These are phyloP conservation scores for Didymella sp. DNA, from an alignment of 2,329 filamentous ascomycete genomes.

Conservation along the genomic window DNA sequence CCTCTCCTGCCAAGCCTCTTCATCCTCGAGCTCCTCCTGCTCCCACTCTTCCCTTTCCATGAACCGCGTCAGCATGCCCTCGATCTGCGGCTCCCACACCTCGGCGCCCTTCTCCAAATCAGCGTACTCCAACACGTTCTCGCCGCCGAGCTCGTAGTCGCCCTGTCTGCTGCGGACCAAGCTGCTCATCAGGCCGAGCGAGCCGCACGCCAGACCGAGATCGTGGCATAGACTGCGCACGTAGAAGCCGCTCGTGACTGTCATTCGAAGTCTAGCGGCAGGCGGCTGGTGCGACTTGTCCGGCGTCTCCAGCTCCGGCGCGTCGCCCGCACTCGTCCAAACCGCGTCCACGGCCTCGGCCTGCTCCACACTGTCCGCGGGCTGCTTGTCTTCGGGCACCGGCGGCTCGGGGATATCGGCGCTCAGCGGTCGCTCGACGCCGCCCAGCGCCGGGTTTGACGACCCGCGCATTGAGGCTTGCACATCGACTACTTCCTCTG, in stretches of 20 bases:
- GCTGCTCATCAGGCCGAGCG: constrained; percentile 84
- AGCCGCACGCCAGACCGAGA: constrained; percentile 80
- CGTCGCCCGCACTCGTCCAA: not conserved
- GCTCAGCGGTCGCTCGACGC: not conserved
- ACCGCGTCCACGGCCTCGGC: not conserved
- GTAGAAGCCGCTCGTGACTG: constrained; percentile 95
- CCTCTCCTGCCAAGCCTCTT: constrained; percentile 45
- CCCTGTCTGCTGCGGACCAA: constrained; percentile 82
- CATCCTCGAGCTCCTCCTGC: constrained; percentile 37
- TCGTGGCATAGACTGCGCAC: constrained; percentile 94
- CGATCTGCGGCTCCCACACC: constrained; percentile 80
- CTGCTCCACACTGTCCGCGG: constrained; percentile 9
- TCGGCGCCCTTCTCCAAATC: constrained; percentile 79
- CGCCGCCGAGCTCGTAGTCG: constrained; percentile 72
- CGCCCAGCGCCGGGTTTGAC: not conserved
- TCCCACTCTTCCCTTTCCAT: constrained; percentile 53
- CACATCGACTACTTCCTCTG: not conserved
- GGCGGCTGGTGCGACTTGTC: constrained; percentile 54
- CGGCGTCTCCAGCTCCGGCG: not conserved
- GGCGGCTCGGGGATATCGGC: constrained; percentile 13
- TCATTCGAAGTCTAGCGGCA: constrained; percentile 85
- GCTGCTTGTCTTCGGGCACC: constrained; percentile 16
- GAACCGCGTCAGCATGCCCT: constrained; percentile 62
- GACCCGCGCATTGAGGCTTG: too few species aligned
- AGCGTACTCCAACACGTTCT: constrained; percentile 78